A percentile compares a stretch with the other conserved stretches of the same genome.
These are phyloP conservation scores for Termitomyces sp. DNA, from an alignment of 768 basidiomycete species.

Conservation along the genomic window DNA sequence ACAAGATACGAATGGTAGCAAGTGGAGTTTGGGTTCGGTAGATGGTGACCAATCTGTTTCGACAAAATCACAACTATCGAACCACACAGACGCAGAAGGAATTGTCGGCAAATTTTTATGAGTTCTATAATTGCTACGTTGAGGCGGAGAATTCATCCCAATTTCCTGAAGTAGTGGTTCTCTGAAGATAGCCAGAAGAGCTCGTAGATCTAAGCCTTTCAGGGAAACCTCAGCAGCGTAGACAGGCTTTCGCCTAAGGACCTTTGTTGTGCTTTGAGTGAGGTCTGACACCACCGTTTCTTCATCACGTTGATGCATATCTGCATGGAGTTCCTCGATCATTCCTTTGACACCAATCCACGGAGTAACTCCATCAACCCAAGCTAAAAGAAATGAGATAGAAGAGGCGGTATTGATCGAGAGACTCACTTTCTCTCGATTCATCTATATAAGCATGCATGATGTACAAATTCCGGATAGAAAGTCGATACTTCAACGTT, in stretches of 20 bases:
- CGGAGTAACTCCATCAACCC: conserved; percentile 71
- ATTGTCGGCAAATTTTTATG: conserved; percentile 38
- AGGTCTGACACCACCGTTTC: conserved; percentile 60
- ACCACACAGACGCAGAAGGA: conserved; percentile 54
- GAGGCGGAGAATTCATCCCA: conserved; percentile 38
- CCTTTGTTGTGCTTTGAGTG: conserved; percentile 50
- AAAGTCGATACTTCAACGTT: conserved; percentile 86
- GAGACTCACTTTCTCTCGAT: conserved; percentile 48
- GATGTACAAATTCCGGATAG: conserved; percentile 71
- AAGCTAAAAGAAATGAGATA: conserved; percentile 36
- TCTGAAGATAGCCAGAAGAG: conserved; percentile 69
- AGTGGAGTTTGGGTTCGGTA: conserved; percentile 51
- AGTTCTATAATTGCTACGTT: conserved; percentile 43
- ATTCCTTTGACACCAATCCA: conserved; percentile 84
- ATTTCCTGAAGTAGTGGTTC: conserved; percentile 64
- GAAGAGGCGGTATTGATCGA: background rate
- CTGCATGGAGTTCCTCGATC: conserved; percentile 77
- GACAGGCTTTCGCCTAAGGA: conserved; percentile 73
- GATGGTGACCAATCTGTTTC: conserved; percentile 65
- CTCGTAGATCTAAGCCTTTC: conserved; percentile 69
- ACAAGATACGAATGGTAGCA: conserved; percentile 69
- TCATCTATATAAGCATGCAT: conserved; percentile 87
- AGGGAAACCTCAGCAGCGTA: conserved; percentile 83
- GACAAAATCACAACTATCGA: conserved; percentile 75
- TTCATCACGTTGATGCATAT: conserved; percentile 89